Percentiles rank a stretch among this genome's conserved stretches.
Evolutionary conservation across 169 alveolate species (phyloP).

Genomic region (Cytauxzoon felis): DNA sequence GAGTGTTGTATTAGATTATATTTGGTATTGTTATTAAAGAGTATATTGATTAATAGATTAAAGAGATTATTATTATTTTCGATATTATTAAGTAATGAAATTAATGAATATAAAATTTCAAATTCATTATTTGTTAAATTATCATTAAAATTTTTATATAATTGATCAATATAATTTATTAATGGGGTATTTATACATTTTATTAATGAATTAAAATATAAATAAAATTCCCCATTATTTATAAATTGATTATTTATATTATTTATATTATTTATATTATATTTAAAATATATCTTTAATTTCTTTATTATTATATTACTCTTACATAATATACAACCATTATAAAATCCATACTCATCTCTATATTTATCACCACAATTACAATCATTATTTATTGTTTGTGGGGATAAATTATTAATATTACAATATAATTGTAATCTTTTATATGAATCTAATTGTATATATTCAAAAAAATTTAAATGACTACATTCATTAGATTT

Average conservation of each 20-base stretch:
- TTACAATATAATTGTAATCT: slow-evolving; percentile 40
- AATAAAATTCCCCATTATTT: no score
- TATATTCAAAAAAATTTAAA: slow-evolving; percentile 9
- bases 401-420: slow-evolving; percentile 20
- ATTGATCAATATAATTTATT: slow-evolving; percentile 33
- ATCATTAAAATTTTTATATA: slow-evolving; percentile 11
- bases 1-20: slow-evolving; percentile 37
- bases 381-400: slow-evolving; percentile 19
- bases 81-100: slow-evolving; percentile 20
- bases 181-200: slow-evolving; percentile 12
- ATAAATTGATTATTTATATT: no score
- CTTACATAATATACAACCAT: slow-evolving; percentile 33
- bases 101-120: slow-evolving; percentile 26
- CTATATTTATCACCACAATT: slow-evolving; percentile 31
- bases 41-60: slow-evolving; percentile 6
- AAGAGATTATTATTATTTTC: slow-evolving; percentile 5
- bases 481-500: background rate
- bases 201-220: no score
- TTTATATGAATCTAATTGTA: slow-evolving; percentile 41
- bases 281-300: slow-evolving; percentile 16
- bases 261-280: no score
- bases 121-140: background rate
- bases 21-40: slow-evolving; percentile 4
- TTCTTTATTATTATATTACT: slow-evolving; percentile 9
- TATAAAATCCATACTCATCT: slow-evolving; percentile 45